Evolutionary conservation across 2,329 filamentous ascomycete genomes (phyloP).

Genomic region (Cercospora citrullina): DNA sequence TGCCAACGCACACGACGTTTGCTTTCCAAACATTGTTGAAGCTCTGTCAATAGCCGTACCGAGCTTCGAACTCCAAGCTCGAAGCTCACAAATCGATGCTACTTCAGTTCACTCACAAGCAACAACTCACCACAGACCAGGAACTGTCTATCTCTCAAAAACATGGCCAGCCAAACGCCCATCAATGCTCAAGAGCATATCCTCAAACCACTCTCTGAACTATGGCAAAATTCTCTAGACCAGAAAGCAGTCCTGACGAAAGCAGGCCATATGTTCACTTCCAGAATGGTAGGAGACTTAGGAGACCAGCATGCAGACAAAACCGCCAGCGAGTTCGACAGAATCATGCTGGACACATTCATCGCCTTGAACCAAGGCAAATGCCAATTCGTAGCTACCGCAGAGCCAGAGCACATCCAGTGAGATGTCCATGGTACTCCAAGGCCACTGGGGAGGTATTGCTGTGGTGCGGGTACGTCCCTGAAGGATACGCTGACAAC

Average conservation of each 20-base stretch:
- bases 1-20: not conserved
- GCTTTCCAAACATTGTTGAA: not conserved
- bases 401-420: too few relatives aligned
- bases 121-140: not conserved
- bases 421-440: too few relatives aligned
- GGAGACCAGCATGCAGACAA: not conserved
- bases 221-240: not conserved
- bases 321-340: not conserved
- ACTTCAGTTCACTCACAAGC: not conserved
- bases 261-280: not conserved
- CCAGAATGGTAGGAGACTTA: not conserved
- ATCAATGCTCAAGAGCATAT: not conserved
- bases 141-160: not conserved
- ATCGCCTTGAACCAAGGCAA: not conserved
- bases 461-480: too few relatives aligned
- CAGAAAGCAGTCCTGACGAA: not conserved
- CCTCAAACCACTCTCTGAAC: not conserved
- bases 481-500: too few relatives aligned
- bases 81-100: too few relatives aligned
- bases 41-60: not conserved
- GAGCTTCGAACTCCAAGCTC: not conserved
- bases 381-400: not conserved
- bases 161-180: not conserved
- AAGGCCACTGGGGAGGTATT: too few relatives aligned
- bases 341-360: not conserved